Evolutionary conservation across 768 basidiomycete species (phyloP).

Genomic region (Tulasnella sp.): DNA sequence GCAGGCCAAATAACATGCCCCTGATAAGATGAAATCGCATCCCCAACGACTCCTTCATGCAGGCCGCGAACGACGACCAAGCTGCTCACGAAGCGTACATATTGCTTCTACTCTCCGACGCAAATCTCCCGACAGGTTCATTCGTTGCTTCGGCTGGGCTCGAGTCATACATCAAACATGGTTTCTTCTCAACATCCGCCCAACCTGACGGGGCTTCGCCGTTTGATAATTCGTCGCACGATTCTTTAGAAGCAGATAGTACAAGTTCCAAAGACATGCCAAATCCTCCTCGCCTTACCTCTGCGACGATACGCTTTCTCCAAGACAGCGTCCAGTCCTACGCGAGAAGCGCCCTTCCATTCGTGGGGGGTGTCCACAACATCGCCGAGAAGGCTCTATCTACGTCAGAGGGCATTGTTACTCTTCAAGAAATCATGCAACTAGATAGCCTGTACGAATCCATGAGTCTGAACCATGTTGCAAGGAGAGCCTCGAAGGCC

Average conservation of each 20-base stretch:
- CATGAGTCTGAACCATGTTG: constrained; percentile 86
- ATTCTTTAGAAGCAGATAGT: constrained; percentile 29
- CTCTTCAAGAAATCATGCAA: constrained; percentile 47
- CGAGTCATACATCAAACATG: constrained; percentile 86
- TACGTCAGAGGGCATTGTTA: constrained; percentile 29
- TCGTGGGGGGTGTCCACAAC: constrained; percentile 69
- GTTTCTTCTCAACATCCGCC: constrained; percentile 50
- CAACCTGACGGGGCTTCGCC: constrained; percentile 31
- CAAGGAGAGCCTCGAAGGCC: constrained; percentile 78
- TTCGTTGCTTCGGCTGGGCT: constrained; percentile 94
- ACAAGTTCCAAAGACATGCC: background rate
- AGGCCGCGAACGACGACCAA: background rate
- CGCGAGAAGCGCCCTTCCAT: constrained; percentile 68
- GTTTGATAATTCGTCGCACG: constrained; percentile 34
- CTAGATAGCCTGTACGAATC: constrained; percentile 78
- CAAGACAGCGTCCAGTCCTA: constrained; percentile 73
- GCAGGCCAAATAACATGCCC: background rate
- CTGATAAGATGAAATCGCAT: background rate
- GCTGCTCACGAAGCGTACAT: constrained; percentile 54
- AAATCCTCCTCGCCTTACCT: constrained; percentile 23
- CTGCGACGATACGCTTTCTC: constrained; percentile 52
- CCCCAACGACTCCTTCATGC: background rate
- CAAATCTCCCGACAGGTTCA: constrained; percentile 93
- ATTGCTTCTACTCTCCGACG: constrained; percentile 77
- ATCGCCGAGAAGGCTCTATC: constrained; percentile 34